Conservation (phyloP, 306 rosid genomes). For the Quercus glauca region DNA sequence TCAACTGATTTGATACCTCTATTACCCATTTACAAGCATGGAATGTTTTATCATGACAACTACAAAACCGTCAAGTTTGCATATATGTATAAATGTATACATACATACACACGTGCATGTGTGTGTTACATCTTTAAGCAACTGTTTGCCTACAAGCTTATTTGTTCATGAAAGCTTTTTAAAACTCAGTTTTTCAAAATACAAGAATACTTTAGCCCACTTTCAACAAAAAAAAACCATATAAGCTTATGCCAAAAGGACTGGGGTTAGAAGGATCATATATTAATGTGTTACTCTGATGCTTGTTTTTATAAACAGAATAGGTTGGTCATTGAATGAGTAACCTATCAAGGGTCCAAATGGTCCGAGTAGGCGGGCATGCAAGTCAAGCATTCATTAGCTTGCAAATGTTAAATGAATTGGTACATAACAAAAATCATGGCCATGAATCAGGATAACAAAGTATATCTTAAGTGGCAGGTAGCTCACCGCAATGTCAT, state of each 20-base stretch:
- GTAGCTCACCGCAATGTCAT: conserved; percentile 50
- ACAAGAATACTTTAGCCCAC: too few species aligned
- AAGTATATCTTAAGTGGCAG: background rate
- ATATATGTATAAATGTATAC: too few species aligned
- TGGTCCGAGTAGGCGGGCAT: background rate
- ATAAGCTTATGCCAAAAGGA: too few species aligned
- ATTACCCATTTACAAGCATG: background rate
- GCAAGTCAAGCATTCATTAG: background rate
- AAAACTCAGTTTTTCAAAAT: too few species aligned
- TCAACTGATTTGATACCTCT: background rate
- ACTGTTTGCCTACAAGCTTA: too few species aligned
- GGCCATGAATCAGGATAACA: background rate
- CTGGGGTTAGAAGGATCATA: background rate
- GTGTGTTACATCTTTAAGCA: too few species aligned
- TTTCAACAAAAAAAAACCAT: too few species aligned
- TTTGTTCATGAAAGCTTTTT: background rate
- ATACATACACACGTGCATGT: too few species aligned
- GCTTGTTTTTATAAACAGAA: background rate
- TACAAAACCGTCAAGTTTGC: too few species aligned
- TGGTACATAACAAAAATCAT: background rate
- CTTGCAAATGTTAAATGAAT: background rate
- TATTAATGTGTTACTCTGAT: background rate
- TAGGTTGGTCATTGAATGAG: background rate
- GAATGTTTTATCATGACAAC: too few species aligned
- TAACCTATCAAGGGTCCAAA: background rate